Evolutionary conservation across 805 yeast genomes (phyloP), one percentile per base, ranked within the genome.

Genomic region (Zygoascus tannicola): DNA sequence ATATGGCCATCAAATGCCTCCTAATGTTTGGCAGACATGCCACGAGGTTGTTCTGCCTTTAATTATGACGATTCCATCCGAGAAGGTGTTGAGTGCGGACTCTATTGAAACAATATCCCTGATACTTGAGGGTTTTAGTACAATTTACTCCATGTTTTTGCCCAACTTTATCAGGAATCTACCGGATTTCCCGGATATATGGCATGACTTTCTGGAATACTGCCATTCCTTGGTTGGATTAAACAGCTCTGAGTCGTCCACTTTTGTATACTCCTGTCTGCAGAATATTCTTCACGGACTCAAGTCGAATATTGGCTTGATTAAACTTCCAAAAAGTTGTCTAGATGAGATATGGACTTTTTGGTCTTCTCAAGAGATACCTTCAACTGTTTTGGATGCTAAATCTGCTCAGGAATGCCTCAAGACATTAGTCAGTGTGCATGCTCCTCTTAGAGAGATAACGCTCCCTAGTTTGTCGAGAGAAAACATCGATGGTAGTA

Each of bases 51-150:
- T 85, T 1, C 68, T 88, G 5, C 70, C 74, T 0, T 50, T 56
- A 1, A 50, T 65, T n/a, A 51, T 64, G 56, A 47, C 47, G 5
- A 57, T 60, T 8, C 4, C n/a, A 4, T 36, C 15, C 3, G 44
- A 44, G 1, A 7, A 21, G 4, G 22, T 14, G 12, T 7, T 35
- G 5, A 7, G 22, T 23, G 54, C 57, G 2, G 64, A 65, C 26
- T 45, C 49, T 3, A 66, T 74, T 15, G 92, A 83, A 40, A 81
- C 86, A 45, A 68, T 76, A 45, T 63, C 70, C 12, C 67, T 84
- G 38, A 69, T 82, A 0, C 60, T 84, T 15, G 72, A 71, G 22
- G 96, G 96, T 0, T 56, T 85, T 36, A 74, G 79, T 2, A 74
- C 76, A 15, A 56, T 90, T 2, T 84, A 71, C 51, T 62, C 72